phyloP scores from a whole-genome alignment of 2,329 filamentous ascomycete species.

The Tothia fuscella region DNA sequence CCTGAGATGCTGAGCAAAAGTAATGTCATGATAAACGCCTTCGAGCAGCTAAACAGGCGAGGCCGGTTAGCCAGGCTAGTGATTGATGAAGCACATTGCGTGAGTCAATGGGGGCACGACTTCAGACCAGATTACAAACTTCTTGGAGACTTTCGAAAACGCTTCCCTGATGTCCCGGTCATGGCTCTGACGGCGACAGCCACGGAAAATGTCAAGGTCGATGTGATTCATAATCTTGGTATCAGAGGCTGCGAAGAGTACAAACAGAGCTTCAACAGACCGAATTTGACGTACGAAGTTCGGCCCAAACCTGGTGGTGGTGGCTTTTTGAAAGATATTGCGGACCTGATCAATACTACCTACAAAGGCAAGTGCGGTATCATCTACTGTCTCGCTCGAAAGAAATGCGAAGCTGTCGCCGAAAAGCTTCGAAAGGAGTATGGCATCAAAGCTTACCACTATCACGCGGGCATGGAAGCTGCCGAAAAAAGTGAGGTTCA shows the following conservation, averaged over 20 bases:
- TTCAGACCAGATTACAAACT: slow-evolving; percentile 93
- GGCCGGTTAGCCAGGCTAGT: slow-evolving; percentile 77
- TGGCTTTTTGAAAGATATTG: slow-evolving; percentile 42
- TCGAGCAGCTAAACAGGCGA: slow-evolving; percentile 57
- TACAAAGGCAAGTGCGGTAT: slow-evolving; percentile 72
- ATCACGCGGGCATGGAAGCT: slow-evolving; percentile 68
- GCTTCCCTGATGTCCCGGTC: slow-evolving; percentile 69
- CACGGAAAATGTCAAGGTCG: slow-evolving; percentile 81
- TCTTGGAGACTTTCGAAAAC: slow-evolving; percentile 59
- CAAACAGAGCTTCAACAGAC: slow-evolving; percentile 91
- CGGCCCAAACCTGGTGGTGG: slow-evolving; percentile 50
- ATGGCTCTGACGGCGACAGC: slow-evolving; percentile 95
- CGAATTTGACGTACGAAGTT: slow-evolving; percentile 85
- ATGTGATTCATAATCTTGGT: slow-evolving; percentile 82
- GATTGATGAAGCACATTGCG: slow-evolving; percentile 97
- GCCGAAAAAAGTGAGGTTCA: slow-evolving; percentile 61
- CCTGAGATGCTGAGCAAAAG: slow-evolving; percentile 94
- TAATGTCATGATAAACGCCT: slow-evolving; percentile 49
- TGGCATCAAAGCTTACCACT: slow-evolving; percentile 65
- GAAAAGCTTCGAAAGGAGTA: slow-evolving; percentile 47
- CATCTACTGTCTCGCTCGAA: slow-evolving; percentile 81
- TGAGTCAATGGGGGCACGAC: slow-evolving; percentile 98
- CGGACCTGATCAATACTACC: slow-evolving; percentile 54
- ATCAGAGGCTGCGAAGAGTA: slow-evolving; percentile 71
- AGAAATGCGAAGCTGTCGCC: slow-evolving; percentile 71